Base-by-base conservation (phyloP, 2,329 filamentous ascomycete species). In the Trematosphaeria pertusa region DNA sequence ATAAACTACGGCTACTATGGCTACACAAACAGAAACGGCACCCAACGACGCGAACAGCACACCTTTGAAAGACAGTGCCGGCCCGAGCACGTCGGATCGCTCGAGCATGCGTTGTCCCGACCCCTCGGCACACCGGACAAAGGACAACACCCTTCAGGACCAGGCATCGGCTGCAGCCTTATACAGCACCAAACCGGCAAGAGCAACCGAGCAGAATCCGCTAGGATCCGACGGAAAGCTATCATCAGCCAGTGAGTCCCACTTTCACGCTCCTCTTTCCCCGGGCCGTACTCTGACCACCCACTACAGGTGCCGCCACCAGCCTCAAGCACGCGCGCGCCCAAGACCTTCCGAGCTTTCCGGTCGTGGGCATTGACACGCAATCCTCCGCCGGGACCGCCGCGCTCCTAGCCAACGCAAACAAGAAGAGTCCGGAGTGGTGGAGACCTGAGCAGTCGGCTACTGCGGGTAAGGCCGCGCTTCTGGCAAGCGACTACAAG, bases 281-380 rank as follows among this genome's bases (percentile, higher is more conserved):
- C 22, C 38, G 11, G 14, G 21, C 38, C 48, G 58, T 33, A 57
- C 33, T 19, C 11, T 62, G 26, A 64, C 59, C 30, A 31, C 20
- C 20, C n/a, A 14, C 17, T 14, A n/a, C 52, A 85, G 82, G 82
- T 56, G 82, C 82, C 42, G 82, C 82, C 15, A 72, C 81, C 38
- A 84, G 81, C 42, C 75, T 91, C 49, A 87, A 85, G 69, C 88
- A 91, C 76, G 88, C 88, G 49, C 81, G 83, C 61, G 83, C 88
- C 33, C 79, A 84, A 63, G 85, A 89, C 59, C 81, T 94, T 17
- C 89, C 89, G 28, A 88, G 87, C 62, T 93, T 81, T 61, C 88
- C 89, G 10, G 85, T 87, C 8, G 69, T 79, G 46, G 87, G 88
- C 28, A 78, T 90, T 40, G 68, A 76, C 46, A 72, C 77, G 36